phyloP scores from a whole-genome alignment of 78 protist genomes.

The Dictyostelium discoideum region dicty_2.7 NC_007089.4:1862001-1862500 shows the following conservation, averaged over 20 bases:
- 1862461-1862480: conserved; percentile 43
- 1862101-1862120: conserved; percentile 68
- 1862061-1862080: conserved; percentile 66
- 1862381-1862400: conserved; percentile 27
- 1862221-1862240: conserved; percentile 48
- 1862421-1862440: conserved; percentile 43
- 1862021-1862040: conserved; percentile 29
- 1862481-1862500: conserved; percentile 66
- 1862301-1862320: conserved; percentile 69
- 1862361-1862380: conserved; percentile 37
- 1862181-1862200: background rate
- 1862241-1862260: conserved; percentile 40
- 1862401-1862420: conserved; percentile 60
- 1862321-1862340: conserved; percentile 71
- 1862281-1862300: conserved; percentile 52
- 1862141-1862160: background rate
- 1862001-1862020: conserved; percentile 76
- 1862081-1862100: conserved; percentile 44
- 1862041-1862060: conserved; percentile 44
- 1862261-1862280: conserved; percentile 31
- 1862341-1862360: conserved; percentile 62
- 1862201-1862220: background rate
- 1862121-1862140: conserved; percentile 37
- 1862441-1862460: conserved; percentile 78
- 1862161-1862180: background rate